Base-by-base conservation (phyloP, 192 early-diverging fungal species). In the Backusella tarrabulga region DNA sequence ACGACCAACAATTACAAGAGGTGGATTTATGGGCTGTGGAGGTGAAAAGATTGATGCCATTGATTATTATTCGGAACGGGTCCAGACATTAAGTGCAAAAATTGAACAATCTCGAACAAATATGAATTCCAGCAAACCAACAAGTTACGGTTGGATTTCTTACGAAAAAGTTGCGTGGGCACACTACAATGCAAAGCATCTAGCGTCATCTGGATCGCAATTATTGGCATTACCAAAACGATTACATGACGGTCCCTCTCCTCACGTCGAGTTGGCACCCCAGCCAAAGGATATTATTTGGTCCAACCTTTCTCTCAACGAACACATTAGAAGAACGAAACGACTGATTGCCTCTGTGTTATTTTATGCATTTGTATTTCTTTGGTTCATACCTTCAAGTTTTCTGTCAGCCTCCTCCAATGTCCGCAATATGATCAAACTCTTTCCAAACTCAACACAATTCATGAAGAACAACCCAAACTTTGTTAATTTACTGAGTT, bases 201-300 rank as follows among this genome's bases (percentile, higher is more conserved):
- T 87, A 60, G 71, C 80, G 56, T 67, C 75, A 50, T 72, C 79
- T 56, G 68, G 79, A 14, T 78, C 79, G 29, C 83, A 79, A 15
- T 42, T 76, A 35, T 34, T 76, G n/a, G 12, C 54, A 29, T 26
- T 76, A 17, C 74, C 74, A 34, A 44, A 66, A 34, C 63, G 36
- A 68, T 8, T 68, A 21, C 32, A 46, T 34, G 42, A 74, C 2
- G 75, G 80, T 32, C 52, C 40, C 3, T 52, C 73, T n/a, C 88
- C 84, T 34, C 71, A 71, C 6, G 50, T 88, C 6, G 74, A 83
- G 54, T 79, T 91, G 50, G 88, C 93, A 15, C 93, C 92, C n/a
- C 85, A 86, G 26, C 92, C 93, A 60, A 91, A 90, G 54, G 92
- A 94, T 74, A 87, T 94, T 36, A 89, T 94, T 73, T 94, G 93